Evolutionary conservation across 2,329 filamentous ascomycete species (phyloP).

Genomic region (Diaporthe ilicicola): DNA sequence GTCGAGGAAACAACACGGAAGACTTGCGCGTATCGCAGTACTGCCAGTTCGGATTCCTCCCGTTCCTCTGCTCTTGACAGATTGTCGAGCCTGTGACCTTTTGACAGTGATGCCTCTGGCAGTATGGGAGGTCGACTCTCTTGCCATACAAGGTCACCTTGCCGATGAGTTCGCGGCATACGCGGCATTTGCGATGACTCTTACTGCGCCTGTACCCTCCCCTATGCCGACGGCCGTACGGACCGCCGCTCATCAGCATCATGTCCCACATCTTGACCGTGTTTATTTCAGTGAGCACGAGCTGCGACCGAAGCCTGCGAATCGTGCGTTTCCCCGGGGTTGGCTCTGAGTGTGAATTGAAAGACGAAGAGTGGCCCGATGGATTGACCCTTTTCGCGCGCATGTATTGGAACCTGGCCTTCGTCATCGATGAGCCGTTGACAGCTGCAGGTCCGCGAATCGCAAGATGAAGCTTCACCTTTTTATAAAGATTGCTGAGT

Average conservation of each 20-base stretch:
- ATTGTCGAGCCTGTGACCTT: constrained; percentile 14
- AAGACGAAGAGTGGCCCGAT: not conserved
- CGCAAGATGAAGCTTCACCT: not conserved
- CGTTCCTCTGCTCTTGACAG: constrained; percentile 29
- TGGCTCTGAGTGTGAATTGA: too few relatives aligned
- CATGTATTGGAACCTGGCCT: not conserved
- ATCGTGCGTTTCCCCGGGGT: not conserved
- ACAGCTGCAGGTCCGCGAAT: not conserved
- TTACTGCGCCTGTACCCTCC: constrained; percentile 2
- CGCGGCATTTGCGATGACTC: constrained; percentile 20
- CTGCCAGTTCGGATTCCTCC: constrained; percentile 17
- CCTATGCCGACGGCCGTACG: not conserved
- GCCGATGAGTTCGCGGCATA: constrained; percentile 24
- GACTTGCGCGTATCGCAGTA: constrained; percentile 31
- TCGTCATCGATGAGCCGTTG: not conserved
- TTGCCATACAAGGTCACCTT: constrained; percentile 21
- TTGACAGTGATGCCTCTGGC: constrained; percentile 30
- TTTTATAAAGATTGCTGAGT: not conserved
- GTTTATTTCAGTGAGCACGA: not conserved
- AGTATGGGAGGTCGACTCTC: constrained; percentile 25
- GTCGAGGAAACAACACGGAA: not conserved
- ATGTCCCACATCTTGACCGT: constrained; percentile 29
- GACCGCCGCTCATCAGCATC: constrained; percentile 15
- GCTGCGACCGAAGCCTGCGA: not conserved
- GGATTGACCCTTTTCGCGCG: too few relatives aligned